Percentiles rank a stretch among this genome's conserved stretches.
Evolutionary conservation across 2,329 filamentous ascomycete genomes (phyloP).

Genomic region (Pyrenophora tritici-repentis): DNA sequence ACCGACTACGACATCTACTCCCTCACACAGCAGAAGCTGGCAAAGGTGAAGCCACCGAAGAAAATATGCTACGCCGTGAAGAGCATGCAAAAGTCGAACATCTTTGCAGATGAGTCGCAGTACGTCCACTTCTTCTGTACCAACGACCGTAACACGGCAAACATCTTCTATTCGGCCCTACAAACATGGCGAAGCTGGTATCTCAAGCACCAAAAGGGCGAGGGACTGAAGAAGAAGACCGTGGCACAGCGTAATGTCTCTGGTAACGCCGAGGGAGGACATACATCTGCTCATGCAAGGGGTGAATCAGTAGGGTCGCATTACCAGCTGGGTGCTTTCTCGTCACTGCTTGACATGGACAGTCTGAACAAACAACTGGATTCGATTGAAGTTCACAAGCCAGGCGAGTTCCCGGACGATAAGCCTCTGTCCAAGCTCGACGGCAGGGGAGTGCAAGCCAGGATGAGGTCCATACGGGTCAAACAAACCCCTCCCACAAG

Average conservation of each 20-base stretch:
- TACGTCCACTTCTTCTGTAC: slow-evolving; percentile 93
- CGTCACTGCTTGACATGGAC: slow-evolving; percentile 68
- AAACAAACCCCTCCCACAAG: slow-evolving; percentile 45
- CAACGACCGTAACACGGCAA: slow-evolving; percentile 69
- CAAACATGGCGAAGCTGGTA: slow-evolving; percentile 94
- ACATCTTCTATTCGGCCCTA: slow-evolving; percentile 71
- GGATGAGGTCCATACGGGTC: slow-evolving; percentile 46
- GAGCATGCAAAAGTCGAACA: slow-evolving; percentile 83
- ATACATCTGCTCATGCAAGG: slow-evolving; percentile 32
- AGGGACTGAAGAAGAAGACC: slow-evolving; percentile 52
- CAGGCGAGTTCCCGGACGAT: slow-evolving; percentile 35
- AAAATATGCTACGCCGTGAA: slow-evolving; percentile 86
- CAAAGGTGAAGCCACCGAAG: slow-evolving; percentile 81
- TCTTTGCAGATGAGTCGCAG: slow-evolving; percentile 81
- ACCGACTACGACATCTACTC: slow-evolving; percentile 92
- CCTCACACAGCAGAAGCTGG: slow-evolving; percentile 69
- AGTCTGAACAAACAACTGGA: slow-evolving; percentile 57
- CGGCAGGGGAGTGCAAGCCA: slow-evolving; percentile 38
- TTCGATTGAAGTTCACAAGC: slow-evolving; percentile 28
- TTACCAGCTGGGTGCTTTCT: slow-evolving; percentile 68
- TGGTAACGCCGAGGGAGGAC: slow-evolving; percentile 22
- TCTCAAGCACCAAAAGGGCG: slow-evolving; percentile 72
- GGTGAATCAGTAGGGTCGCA: slow-evolving; percentile 55
- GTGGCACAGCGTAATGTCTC: slow-evolving; percentile 31
- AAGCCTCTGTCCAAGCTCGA: slow-evolving; percentile 31